phyloP scores from a whole-genome alignment of 83 land plant genomes.

The Thuja plicata region DNA sequence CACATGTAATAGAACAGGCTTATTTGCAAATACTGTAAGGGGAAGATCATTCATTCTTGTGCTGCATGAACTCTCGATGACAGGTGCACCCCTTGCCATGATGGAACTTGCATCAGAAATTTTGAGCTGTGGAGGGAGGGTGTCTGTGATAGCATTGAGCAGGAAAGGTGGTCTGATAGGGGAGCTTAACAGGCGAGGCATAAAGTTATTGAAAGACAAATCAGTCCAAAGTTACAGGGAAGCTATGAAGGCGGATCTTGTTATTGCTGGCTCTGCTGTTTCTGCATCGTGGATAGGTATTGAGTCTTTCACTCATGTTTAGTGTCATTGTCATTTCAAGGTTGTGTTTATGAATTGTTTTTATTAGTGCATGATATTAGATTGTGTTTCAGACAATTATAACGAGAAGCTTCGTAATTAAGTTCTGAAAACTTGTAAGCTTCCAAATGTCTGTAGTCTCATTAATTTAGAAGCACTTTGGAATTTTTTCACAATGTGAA shows the following conservation, averaged over 20 bases:
- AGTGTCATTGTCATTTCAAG: not conserved
- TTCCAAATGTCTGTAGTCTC: not conserved
- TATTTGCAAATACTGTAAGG: constrained; percentile 65
- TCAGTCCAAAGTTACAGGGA: constrained; percentile 66
- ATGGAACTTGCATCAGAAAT: constrained; percentile 89
- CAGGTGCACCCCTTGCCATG: constrained; percentile 97
- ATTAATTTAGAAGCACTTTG: not conserved
- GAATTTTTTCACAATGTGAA: not conserved
- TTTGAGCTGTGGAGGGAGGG: constrained; percentile 89
- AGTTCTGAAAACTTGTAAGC: not conserved
- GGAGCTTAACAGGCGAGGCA: constrained; percentile 69
- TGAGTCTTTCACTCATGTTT: constrained; percentile 7
- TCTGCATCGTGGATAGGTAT: constrained; percentile 96
- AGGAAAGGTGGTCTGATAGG: constrained; percentile 81
- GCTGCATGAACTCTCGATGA: constrained; percentile 96
- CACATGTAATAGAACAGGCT: constrained; percentile 61
- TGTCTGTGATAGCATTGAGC: constrained; percentile 77
- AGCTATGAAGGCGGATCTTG: constrained; percentile 82
- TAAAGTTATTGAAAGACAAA: constrained; percentile 76
- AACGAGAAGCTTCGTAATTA: not conserved
- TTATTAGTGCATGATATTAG: not conserved
- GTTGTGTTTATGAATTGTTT: not conserved
- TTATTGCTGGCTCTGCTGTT: constrained; percentile 95
- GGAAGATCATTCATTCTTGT: constrained; percentile 72
- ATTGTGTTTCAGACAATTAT: not conserved